Percentiles rank a stretch among this genome's conserved stretches.
phyloP scores from a whole-genome alignment of 2,329 filamentous ascomycete species.

The Venturia nashicola region DNA sequence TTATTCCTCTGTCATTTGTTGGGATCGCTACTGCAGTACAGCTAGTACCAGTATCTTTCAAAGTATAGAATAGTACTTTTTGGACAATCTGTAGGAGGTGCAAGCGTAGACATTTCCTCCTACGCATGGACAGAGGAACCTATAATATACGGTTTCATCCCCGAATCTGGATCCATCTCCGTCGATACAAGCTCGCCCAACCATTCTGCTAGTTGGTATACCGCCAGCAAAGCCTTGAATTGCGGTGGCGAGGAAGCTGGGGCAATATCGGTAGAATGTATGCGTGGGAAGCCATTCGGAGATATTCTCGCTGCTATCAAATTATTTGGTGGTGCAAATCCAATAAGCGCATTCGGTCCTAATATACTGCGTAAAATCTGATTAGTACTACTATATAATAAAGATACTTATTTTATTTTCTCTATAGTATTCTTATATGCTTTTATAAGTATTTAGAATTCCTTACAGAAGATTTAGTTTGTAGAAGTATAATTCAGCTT shows the following conservation, averaged over 20 bases:
- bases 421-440: too few species aligned
- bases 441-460: too few species aligned
- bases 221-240: background rate
- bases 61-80: conserved; percentile 14
- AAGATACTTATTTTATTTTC: too few species aligned
- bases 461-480: too few species aligned
- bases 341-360: conserved; percentile 11
- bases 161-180: conserved; percentile 9
- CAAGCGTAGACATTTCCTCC: conserved; percentile 13
- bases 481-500: too few species aligned
- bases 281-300: conserved; percentile 19
- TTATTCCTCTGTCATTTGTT: background rate
- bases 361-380: too few species aligned
- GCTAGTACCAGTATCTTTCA: background rate
- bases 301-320: conserved; percentile 14
- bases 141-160: conserved; percentile 11
- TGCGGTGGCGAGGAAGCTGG: conserved; percentile 18
- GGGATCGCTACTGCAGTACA: background rate
- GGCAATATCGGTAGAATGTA: conserved; percentile 16
- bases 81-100: conserved; percentile 16
- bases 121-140: conserved; percentile 12
- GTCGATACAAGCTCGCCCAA: conserved; percentile 10
- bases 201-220: conserved; percentile 6
- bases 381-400: too few species aligned
- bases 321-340: conserved; percentile 11